A percentile compares a stretch with the other conserved stretches of the same genome.
phyloP scores from a whole-genome alignment of 768 basidiomycete genomes.

The Suillus occidentalis region DNA sequence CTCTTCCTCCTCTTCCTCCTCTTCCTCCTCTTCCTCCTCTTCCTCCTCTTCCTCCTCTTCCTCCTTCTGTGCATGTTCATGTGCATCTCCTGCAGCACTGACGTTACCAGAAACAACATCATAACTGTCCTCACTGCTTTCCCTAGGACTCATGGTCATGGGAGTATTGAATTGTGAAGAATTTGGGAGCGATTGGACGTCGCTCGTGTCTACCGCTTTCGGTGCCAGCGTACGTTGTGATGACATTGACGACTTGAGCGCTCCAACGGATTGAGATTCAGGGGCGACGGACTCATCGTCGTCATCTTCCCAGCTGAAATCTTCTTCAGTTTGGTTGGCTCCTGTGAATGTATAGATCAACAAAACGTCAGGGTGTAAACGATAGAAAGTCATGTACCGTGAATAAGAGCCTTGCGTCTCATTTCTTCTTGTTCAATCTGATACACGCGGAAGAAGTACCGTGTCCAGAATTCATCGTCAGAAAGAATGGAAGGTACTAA shows the following conservation, averaged over 20 bases:
- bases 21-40: constrained; percentile 32
- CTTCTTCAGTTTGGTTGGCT: constrained; percentile 74
- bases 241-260: constrained; percentile 17
- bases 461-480: constrained; percentile 74
- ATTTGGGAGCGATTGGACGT: constrained; percentile 25
- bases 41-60: constrained; percentile 31
- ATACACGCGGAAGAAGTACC: constrained; percentile 87
- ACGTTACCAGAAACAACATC: constrained; percentile 61
- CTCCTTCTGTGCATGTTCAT: constrained; percentile 28
- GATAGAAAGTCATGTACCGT: constrained; percentile 45
- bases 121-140: constrained; percentile 66
- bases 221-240: constrained; percentile 28
- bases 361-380: not conserved
- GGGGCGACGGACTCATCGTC: constrained; percentile 63
- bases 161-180: constrained; percentile 37
- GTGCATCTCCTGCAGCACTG: constrained; percentile 39
- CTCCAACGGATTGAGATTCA: constrained; percentile 10
- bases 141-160: constrained; percentile 45
- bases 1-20: constrained; percentile 40
- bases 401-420: constrained; percentile 73
- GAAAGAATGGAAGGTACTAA: constrained; percentile 71
- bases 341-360: constrained; percentile 35
- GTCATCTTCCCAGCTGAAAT: constrained; percentile 90
- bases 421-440: constrained; percentile 81
- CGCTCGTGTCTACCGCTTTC: constrained; percentile 16